These are phyloP conservation scores for Ligustrum vulgare DNA, from an alignment of 257 asterid genomes.

Conservation along the genomic window DNA sequence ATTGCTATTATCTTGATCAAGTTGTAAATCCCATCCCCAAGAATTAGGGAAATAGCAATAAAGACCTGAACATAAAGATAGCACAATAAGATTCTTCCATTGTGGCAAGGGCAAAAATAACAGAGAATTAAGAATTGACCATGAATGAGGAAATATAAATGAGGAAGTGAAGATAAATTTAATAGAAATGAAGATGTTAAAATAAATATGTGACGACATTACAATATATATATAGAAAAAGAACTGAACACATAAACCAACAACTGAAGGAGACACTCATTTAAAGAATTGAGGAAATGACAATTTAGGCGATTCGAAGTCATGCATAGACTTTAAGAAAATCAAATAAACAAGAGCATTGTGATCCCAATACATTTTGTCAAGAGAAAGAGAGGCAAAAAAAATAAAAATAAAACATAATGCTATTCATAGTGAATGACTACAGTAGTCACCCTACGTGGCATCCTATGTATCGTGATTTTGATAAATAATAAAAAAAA, in stretches of 20 bases:
- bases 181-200: background rate
- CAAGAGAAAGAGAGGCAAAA: background rate
- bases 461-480: too few species aligned
- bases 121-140: background rate
- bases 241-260: background rate
- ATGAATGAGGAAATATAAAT: background rate
- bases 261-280: background rate
- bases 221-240: background rate
- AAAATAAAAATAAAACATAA: background rate
- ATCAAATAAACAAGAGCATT: background rate
- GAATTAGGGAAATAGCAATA: constrained; percentile 80
- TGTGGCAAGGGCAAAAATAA: background rate
- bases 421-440: too few species aligned
- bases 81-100: constrained; percentile 15
- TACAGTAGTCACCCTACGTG: too few species aligned
- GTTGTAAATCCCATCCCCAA: constrained; percentile 96
- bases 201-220: background rate
- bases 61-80: constrained; percentile 59
- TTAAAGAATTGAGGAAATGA: background rate
- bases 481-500: too few species aligned
- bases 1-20: constrained; percentile 72
- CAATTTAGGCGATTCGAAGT: background rate
- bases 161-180: background rate
- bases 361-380: background rate
- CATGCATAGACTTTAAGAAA: background rate